These are phyloP conservation scores for Fusarium brachygibbosum DNA, from an alignment of 2,329 filamentous ascomycete species.

Conservation along the genomic window DNA sequence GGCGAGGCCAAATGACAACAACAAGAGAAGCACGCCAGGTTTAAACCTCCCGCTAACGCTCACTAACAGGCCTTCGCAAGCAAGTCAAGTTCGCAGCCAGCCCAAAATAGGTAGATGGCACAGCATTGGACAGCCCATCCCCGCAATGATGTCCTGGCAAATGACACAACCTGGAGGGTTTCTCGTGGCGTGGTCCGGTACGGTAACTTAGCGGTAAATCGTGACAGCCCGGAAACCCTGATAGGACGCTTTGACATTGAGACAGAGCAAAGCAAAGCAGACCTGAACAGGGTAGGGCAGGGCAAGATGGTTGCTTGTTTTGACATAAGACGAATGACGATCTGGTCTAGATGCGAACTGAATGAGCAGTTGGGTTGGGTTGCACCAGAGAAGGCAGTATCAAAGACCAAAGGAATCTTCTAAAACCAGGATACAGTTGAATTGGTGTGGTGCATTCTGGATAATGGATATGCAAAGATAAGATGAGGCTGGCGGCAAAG, in stretches of 20 bases:
- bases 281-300: slow-evolving; percentile 1
- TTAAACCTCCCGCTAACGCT: slow-evolving; percentile 35
- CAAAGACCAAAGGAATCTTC: slow-evolving; percentile 9
- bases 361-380: slow-evolving; percentile 18
- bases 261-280: slow-evolving; percentile 1
- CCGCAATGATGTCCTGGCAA: slow-evolving; percentile 43
- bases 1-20: slow-evolving; percentile 28
- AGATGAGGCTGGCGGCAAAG: slow-evolving; percentile 35
- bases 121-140: slow-evolving; percentile 33
- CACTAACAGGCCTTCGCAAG: not conserved
- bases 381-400: slow-evolving; percentile 30
- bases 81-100: slow-evolving; percentile 8
- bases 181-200: slow-evolving; percentile 30
- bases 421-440: slow-evolving; percentile 19
- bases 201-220: slow-evolving; percentile 5
- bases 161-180: slow-evolving; percentile 36
- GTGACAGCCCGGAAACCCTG: slow-evolving; percentile 24
- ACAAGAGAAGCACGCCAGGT: slow-evolving; percentile 24
- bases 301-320: slow-evolving; percentile 31
- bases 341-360: slow-evolving; percentile 44
- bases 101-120: slow-evolving; percentile 44
- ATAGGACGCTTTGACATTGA: slow-evolving; percentile 36
- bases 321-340: slow-evolving; percentile 29
- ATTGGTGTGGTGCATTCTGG: slow-evolving; percentile 27
- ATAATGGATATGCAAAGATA: slow-evolving; percentile 14